A percentile compares a stretch with the other conserved stretches of the same genome.
Conservation (phyloP, 805 yeast genomes). For the Candida broadrunensis region DNA sequence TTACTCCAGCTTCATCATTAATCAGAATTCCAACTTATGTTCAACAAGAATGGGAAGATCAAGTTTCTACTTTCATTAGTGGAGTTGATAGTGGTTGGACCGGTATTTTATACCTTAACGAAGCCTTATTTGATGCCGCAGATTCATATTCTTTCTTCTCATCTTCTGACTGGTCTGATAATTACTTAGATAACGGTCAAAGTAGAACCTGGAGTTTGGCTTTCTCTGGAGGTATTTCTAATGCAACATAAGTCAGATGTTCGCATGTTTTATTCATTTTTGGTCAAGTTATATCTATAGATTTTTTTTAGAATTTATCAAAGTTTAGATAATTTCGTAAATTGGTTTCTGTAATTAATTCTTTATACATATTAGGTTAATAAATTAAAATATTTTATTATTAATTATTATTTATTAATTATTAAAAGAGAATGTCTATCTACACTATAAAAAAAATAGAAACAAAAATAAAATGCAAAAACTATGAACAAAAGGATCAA, state of each 20-base stretch:
- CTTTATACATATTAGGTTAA: too few relatives aligned
- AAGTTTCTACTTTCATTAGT: conserved; percentile 42
- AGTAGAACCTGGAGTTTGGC: conserved; percentile 63
- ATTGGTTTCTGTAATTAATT: too few relatives aligned
- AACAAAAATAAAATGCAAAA: not conserved
- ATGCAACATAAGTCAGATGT: too few relatives aligned
- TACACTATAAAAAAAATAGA: too few relatives aligned
- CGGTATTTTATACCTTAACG: conserved; percentile 70
- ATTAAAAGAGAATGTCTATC: too few relatives aligned
- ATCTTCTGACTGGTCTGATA: conserved; percentile 15
- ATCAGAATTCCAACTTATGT: conserved; percentile 54
- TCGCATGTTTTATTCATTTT: too few relatives aligned
- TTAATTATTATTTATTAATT: too few relatives aligned
- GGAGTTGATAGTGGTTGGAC: conserved; percentile 63
- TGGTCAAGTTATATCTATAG: too few relatives aligned
- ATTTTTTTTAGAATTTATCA: too few relatives aligned
- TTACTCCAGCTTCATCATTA: conserved; percentile 65
- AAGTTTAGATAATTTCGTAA: too few relatives aligned
- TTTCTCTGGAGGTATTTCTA: conserved; percentile 49
- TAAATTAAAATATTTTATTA: too few relatives aligned
- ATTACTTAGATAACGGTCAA: conserved; percentile 58
- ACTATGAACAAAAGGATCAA: too few relatives aligned
- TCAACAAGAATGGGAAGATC: conserved; percentile 60
- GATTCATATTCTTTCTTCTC: conserved; percentile 60
- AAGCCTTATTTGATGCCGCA: conserved; percentile 69